These are phyloP conservation scores for Lipomyces orientalis DNA, from an alignment of 805 yeast genomes.

Conservation along the genomic window DNA sequence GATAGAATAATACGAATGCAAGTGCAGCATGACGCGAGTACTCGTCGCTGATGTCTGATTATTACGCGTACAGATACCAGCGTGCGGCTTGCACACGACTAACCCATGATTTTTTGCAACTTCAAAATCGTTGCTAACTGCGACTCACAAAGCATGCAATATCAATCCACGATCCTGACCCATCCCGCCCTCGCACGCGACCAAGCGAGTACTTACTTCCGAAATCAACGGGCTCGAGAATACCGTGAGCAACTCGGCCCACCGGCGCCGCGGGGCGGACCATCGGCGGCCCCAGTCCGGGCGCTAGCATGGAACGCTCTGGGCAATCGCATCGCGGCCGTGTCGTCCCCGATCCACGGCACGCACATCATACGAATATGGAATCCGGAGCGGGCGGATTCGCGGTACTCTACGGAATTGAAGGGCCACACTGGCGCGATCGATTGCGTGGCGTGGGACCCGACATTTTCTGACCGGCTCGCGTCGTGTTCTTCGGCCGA, in stretches of 20 bases:
- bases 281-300: background rate
- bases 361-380: conserved; percentile 43
- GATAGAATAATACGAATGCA: too few species aligned
- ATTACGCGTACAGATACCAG: too few species aligned
- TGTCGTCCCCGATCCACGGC: conserved; percentile 5
- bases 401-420: conserved; percentile 45
- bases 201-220: conserved; percentile 13
- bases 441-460: conserved; percentile 57
- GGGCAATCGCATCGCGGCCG: conserved; percentile 32
- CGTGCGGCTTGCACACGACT: background rate
- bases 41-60: too few species aligned
- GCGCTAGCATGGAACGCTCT: conserved; percentile 34
- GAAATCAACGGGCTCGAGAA: conserved; percentile 14
- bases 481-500: conserved; percentile 58
- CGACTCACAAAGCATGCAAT: background rate
- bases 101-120: background rate
- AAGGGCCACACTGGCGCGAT: conserved; percentile 51
- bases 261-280: conserved; percentile 1
- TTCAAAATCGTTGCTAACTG: background rate
- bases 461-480: conserved; percentile 52
- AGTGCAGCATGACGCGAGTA: too few species aligned
- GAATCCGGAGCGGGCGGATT: conserved; percentile 48
- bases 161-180: conserved; percentile 2
- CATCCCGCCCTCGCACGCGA: conserved; percentile 21
- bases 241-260: conserved; percentile 17